These are phyloP conservation scores for Kwoniella sp. DNA, from an alignment of 768 basidiomycete genomes.

Conservation along the genomic window DNA sequence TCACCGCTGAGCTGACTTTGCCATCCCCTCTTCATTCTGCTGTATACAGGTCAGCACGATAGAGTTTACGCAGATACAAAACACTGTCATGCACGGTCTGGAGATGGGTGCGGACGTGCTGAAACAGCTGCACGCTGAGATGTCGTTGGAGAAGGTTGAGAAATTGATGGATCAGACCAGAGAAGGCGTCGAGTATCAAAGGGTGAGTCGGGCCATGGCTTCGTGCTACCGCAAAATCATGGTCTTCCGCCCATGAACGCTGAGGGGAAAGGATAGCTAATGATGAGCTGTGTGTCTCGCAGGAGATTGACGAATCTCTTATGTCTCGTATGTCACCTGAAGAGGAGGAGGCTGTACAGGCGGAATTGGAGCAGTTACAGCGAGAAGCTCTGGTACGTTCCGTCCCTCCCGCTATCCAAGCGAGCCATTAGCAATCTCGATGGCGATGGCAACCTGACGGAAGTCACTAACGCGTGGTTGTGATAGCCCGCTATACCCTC, in stretches of 20 bases:
- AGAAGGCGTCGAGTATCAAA: conserved; percentile 89
- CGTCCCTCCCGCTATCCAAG: not conserved
- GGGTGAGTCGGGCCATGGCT: conserved; percentile 61
- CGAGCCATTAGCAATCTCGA: no score
- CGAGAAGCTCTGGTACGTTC: conserved; percentile 46
- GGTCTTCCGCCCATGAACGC: not conserved
- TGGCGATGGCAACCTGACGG: no score
- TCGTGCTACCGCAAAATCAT: no score
- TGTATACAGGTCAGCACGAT: conserved; percentile 80
- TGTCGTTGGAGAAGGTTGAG: conserved; percentile 92
- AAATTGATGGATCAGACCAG: conserved; percentile 87
- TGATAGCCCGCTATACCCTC: conserved; percentile 43
- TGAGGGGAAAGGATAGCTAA: not conserved
- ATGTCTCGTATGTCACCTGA: conserved; percentile 78
- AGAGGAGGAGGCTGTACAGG: conserved; percentile 91
- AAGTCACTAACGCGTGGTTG: not conserved
- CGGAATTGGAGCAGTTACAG: conserved; percentile 74
- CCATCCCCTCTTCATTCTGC: not conserved
- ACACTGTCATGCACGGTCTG: conserved; percentile 87
- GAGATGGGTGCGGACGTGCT: conserved; percentile 92
- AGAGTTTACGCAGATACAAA: conserved; percentile 92
- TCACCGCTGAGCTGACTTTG: not conserved
- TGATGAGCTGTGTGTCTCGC: conserved; percentile 4
- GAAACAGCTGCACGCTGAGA: conserved; percentile 89
- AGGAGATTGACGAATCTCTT: conserved; percentile 92